Conservation (phyloP, 805 yeast genomes). For the Hanseniaspora osmophila region DNA sequence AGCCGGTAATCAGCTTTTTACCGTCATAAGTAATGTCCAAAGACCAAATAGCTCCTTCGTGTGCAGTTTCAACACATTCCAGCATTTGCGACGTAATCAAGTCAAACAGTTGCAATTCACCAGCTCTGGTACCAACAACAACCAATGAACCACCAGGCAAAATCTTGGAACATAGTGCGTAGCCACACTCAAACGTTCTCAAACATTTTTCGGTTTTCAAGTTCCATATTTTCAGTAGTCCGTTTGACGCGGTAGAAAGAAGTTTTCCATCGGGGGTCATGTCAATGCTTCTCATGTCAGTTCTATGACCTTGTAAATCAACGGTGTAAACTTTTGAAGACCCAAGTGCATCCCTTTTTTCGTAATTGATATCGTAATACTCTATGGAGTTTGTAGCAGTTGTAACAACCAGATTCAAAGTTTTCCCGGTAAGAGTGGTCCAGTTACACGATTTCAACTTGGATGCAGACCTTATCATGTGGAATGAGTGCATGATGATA, state of each 20-base stretch:
- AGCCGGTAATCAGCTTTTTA: conserved; percentile 72
- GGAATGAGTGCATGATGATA: conserved; percentile 53
- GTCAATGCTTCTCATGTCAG: conserved; percentile 75
- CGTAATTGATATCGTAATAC: conserved; percentile 49
- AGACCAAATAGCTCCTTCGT: conserved; percentile 78
- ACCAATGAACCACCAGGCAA: conserved; percentile 85
- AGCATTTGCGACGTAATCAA: conserved; percentile 67
- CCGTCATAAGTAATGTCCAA: conserved; percentile 81
- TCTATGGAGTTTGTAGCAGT: conserved; percentile 66
- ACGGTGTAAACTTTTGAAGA: conserved; percentile 40
- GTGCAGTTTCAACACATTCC: conserved; percentile 60
- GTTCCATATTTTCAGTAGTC: conserved; percentile 82
- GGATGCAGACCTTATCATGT: conserved; percentile 47
- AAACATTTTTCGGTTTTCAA: conserved; percentile 56
- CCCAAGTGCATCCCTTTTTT: conserved; percentile 19
- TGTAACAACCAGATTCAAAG: conserved; percentile 48
- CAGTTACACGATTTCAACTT: conserved; percentile 58
- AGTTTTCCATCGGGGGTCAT: conserved; percentile 69
- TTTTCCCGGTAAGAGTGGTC: conserved; percentile 34
- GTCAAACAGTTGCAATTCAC: conserved; percentile 73
- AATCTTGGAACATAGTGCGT: conserved; percentile 66
- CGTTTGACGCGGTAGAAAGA: conserved; percentile 82
- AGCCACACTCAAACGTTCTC: conserved; percentile 80
- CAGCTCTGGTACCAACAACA: conserved; percentile 78
- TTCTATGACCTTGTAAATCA: conserved; percentile 75